Percentiles rank a stretch among this genome's conserved stretches.
Evolutionary conservation across 345 rosid genomes (phyloP).

Genomic region (Syzygium grande): DNA sequence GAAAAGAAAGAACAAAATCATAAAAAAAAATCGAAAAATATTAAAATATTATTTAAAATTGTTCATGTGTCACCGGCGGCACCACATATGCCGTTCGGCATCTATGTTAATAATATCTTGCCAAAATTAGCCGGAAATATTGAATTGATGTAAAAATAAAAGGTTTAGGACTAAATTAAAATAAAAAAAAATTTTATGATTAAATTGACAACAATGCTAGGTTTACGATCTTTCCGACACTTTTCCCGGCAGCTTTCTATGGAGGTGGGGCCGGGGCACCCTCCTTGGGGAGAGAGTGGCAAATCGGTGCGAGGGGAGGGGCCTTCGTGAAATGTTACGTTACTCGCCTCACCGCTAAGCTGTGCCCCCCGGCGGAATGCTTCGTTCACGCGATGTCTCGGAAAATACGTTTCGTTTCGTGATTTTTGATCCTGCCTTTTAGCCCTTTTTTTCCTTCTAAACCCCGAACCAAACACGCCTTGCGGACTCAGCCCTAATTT

Average conservation of each 20-base stretch:
- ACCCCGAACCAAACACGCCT: slow-evolving; percentile 8
- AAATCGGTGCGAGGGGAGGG: not conserved
- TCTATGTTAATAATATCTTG: too few relatives aligned
- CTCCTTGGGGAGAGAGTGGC: not conserved
- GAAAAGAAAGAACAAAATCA: too few relatives aligned
- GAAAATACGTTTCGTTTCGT: not conserved
- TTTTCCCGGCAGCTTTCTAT: too few relatives aligned
- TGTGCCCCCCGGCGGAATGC: not conserved
- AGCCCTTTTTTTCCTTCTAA: slow-evolving; percentile 1
- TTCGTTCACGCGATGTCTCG: slow-evolving; percentile 5
- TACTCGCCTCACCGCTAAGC: not conserved
- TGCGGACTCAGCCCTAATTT: not conserved
- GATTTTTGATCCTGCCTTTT: not conserved
- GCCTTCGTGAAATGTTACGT: not conserved
- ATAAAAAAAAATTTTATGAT: too few relatives aligned
- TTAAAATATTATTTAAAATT: too few relatives aligned
- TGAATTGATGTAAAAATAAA: too few relatives aligned
- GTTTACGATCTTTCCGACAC: too few relatives aligned
- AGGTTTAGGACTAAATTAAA: too few relatives aligned
- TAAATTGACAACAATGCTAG: too few relatives aligned
- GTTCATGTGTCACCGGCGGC: accelerated
- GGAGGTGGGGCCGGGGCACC: not conserved
- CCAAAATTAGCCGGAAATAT: too few relatives aligned
- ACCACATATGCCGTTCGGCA: too few relatives aligned
- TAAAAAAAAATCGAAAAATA: too few relatives aligned